phyloP scores from a whole-genome alignment of 2,329 filamentous ascomycete species.

The Karstenula rhodostoma region DNA sequence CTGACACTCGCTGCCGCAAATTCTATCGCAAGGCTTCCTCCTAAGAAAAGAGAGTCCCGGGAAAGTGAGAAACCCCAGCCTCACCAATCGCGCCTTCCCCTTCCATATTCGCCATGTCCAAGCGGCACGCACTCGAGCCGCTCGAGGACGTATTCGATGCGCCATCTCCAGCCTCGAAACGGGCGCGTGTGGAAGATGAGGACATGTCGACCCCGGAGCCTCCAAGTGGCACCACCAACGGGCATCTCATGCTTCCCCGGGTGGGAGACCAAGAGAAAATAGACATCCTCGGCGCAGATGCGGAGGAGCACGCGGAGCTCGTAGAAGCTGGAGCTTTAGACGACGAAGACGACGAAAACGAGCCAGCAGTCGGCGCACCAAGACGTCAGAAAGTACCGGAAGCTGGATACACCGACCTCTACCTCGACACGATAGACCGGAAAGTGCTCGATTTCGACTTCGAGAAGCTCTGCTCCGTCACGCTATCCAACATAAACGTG shows the following conservation, averaged over 20 bases:
- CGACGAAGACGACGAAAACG: slow-evolving; percentile 48
- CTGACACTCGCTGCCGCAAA: neutral
- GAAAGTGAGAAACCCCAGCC: neutral
- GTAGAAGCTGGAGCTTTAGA: slow-evolving; percentile 46
- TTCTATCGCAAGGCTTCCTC: neutral
- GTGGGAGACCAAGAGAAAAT: slow-evolving; percentile 35
- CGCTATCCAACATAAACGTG: slow-evolving; percentile 96
- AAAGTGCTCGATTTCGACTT: slow-evolving; percentile 97
- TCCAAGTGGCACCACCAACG: slow-evolving; percentile 38
- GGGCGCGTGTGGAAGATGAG: slow-evolving; percentile 55
- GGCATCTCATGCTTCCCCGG: slow-evolving; percentile 40
- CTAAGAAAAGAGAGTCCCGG: neutral
- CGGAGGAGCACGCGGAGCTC: slow-evolving; percentile 47
- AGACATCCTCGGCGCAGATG: slow-evolving; percentile 47
- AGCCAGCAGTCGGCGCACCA: slow-evolving; percentile 54
- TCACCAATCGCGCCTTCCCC: neutral
- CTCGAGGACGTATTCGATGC: slow-evolving; percentile 52
- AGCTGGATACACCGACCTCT: slow-evolving; percentile 92
- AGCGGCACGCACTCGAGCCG: slow-evolving; percentile 56
- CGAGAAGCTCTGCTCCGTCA: slow-evolving; percentile 96
- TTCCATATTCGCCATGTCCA: slow-evolving; percentile 50
- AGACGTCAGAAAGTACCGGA: slow-evolving; percentile 79
- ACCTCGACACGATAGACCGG: slow-evolving; percentile 96
- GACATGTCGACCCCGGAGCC: slow-evolving; percentile 43
- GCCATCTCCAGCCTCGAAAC: slow-evolving; percentile 59